Conservation (phyloP, 2,329 filamentous ascomycete genomes). For the Furcasterigmium sp. region DNA sequence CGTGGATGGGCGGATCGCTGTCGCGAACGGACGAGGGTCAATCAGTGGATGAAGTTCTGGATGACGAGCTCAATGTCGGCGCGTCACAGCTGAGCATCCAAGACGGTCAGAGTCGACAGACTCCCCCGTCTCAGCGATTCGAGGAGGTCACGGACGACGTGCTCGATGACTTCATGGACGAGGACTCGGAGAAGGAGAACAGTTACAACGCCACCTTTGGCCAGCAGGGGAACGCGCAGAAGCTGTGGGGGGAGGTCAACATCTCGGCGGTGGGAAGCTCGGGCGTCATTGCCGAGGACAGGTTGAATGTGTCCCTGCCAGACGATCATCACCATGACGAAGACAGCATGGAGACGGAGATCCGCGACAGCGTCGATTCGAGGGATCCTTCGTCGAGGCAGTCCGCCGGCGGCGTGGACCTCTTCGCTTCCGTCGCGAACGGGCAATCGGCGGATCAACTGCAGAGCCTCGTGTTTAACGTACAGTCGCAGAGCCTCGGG, state of each 20-base stretch:
- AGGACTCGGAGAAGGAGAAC: constrained; percentile 78
- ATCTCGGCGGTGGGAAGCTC: constrained; percentile 49
- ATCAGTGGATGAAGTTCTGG: constrained; percentile 56
- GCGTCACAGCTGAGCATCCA: constrained; percentile 61
- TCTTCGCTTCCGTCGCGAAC: constrained; percentile 19
- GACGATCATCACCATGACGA: constrained; percentile 21
- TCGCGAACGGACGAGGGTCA: constrained; percentile 29
- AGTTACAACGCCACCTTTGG: constrained; percentile 70
- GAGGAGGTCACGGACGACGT: constrained; percentile 25
- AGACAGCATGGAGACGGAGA: constrained; percentile 33
- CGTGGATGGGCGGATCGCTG: constrained; percentile 59
- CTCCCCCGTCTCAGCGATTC: constrained; percentile 12
- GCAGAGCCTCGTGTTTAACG: constrained; percentile 46
- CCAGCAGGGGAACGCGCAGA: constrained; percentile 31
- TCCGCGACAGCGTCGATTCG: constrained; percentile 43
- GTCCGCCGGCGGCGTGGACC: constrained; percentile 2
- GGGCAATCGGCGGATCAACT: constrained; percentile 42
- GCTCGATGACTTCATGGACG: constrained; percentile 41
- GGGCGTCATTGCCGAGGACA: constrained; percentile 41
- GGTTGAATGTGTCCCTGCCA: constrained; percentile 41
- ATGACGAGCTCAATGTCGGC: constrained; percentile 52
- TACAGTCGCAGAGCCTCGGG: constrained; percentile 50
- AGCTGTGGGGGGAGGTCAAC: constrained; percentile 52
- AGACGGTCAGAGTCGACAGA: constrained; percentile 30
- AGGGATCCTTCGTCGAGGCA: constrained; percentile 21